phyloP scores from a whole-genome alignment of 2,329 filamentous ascomycete species.

The Corynespora cassiicola region DNA sequence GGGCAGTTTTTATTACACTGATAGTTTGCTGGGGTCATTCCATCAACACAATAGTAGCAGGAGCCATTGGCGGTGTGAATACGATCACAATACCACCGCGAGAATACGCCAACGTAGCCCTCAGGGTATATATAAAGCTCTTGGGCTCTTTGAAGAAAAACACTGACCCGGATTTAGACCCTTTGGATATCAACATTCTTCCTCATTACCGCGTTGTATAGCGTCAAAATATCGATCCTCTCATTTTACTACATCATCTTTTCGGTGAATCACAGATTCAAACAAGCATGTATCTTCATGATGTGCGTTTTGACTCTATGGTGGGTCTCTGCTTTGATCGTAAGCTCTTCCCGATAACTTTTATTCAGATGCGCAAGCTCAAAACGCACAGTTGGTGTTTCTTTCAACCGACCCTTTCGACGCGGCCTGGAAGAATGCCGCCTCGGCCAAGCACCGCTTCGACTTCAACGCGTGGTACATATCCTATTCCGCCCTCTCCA shows the following conservation, averaged over 20 bases:
- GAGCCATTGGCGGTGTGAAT: constrained; percentile 16
- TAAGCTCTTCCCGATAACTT: too few species aligned
- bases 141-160: neutral
- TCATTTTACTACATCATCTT: constrained; percentile 23
- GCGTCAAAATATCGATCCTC: constrained; percentile 21
- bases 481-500: constrained; percentile 15
- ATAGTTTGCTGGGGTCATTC: constrained; percentile 20
- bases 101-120: constrained; percentile 16
- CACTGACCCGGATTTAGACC: constrained; percentile 7
- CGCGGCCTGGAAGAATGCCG: constrained; percentile 14
- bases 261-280: constrained; percentile 10
- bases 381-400: constrained; percentile 6
- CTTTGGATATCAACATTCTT: constrained; percentile 20
- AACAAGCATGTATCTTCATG: constrained; percentile 9
- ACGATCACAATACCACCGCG: constrained; percentile 13
- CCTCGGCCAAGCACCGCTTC: constrained; percentile 17
- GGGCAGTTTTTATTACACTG: constrained; percentile 14
- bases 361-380: too few species aligned
- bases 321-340: constrained; percentile 18
- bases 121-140: constrained; percentile 10
- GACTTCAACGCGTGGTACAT: constrained; percentile 23
- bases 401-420: constrained; percentile 17
- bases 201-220: constrained; percentile 16
- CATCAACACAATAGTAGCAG: constrained; percentile 19
- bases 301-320: constrained; percentile 13